Evolutionary conservation across 176 grass and related monocot genomes (phyloP).

Genomic region (Tuctoria greenei): DNA sequence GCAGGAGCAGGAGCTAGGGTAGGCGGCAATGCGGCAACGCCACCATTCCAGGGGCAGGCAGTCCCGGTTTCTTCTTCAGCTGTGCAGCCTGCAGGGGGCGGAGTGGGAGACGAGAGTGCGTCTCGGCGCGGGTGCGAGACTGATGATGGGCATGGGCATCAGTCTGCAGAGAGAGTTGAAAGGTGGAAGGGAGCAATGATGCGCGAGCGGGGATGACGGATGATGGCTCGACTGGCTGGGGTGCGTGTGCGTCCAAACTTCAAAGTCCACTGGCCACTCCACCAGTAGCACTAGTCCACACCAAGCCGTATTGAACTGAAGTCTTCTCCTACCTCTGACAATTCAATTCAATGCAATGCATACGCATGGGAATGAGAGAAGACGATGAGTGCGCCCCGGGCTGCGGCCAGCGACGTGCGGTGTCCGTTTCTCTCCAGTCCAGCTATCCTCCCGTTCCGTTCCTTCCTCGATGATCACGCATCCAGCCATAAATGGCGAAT

Average conservation of each 20-base stretch:
- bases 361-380: too few relatives aligned
- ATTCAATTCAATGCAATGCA: too few relatives aligned
- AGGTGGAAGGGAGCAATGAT: neutral
- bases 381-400: too few relatives aligned
- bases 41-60: neutral
- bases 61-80: neutral
- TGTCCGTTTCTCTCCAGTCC: neutral
- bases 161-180: neutral
- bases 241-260: slow-evolving; percentile 18
- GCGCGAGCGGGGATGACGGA: neutral
- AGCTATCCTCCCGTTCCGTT: neutral
- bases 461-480: neutral
- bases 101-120: neutral
- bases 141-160: too few relatives aligned
- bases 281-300: neutral
- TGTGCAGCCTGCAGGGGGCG: neutral
- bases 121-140: too few relatives aligned
- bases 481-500: neutral
- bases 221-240: too few relatives aligned
- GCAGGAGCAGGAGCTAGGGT: neutral
- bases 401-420: neutral
- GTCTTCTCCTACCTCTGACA: neutral
- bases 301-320: neutral
- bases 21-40: neutral
- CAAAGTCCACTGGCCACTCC: slow-evolving; percentile 5